A percentile compares a stretch with the other conserved stretches of the same genome.
Evolutionary conservation across 169 alveolate genomes (phyloP).

Genomic region (Cryptosporidium tyzzeri): DNA sequence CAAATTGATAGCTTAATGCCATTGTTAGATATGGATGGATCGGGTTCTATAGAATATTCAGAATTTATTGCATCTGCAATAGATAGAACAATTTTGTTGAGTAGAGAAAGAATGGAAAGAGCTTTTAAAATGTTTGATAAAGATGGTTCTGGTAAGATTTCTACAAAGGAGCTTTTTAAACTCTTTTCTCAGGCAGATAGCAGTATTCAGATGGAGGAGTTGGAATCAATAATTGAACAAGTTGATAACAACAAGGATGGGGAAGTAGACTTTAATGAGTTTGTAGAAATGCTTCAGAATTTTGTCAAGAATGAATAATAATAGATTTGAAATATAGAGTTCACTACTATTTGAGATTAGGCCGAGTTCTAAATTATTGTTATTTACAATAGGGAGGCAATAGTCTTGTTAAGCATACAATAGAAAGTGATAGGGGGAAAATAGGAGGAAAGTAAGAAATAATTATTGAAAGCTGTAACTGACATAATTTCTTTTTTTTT

Average conservation of each 20-base stretch:
- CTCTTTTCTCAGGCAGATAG: slow-evolving; percentile 82
- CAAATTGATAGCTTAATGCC: slow-evolving; percentile 88
- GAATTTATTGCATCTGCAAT: slow-evolving; percentile 95
- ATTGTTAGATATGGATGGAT: slow-evolving; percentile 89
- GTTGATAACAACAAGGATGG: slow-evolving; percentile 93
- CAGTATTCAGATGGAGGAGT: slow-evolving; percentile 82
- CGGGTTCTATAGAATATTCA: slow-evolving; percentile 90
- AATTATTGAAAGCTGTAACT: background rate
- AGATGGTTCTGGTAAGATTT: slow-evolving; percentile 94
- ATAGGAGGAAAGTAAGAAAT: background rate
- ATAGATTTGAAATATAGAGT: background rate
- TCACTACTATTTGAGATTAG: background rate
- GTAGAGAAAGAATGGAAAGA: slow-evolving; percentile 90
- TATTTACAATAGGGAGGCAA: background rate
- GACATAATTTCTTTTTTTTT: background rate
- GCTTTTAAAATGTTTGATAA: slow-evolving; percentile 95
- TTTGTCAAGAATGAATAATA: slow-evolving; percentile 10
- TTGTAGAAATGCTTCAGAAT: slow-evolving; percentile 89
- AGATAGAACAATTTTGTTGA: slow-evolving; percentile 87
- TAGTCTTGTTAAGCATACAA: no score
- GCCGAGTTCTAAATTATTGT: no score
- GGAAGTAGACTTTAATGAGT: slow-evolving; percentile 93
- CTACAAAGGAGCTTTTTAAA: slow-evolving; percentile 91
- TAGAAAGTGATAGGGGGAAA: background rate
- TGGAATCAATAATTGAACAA: slow-evolving; percentile 87